A percentile compares a stretch with the other conserved stretches of the same genome.
Conservation (phyloP, 164 flowering plant genomes). For the Chimonanthus praecox region DNA sequence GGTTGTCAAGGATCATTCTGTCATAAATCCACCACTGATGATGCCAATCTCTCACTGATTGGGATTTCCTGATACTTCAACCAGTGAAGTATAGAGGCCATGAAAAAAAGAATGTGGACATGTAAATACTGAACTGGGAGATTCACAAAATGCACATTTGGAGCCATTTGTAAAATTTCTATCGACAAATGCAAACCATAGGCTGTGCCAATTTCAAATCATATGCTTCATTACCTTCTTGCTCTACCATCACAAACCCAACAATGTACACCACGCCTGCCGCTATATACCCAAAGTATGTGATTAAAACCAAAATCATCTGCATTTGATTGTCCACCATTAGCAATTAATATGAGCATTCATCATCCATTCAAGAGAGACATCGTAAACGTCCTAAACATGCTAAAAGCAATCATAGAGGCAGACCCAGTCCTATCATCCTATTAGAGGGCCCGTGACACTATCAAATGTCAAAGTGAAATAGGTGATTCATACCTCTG, state of each 20-base stretch:
- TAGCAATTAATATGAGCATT: not conserved
- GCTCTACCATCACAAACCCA: slow-evolving; percentile 99
- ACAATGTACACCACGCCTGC: slow-evolving; percentile 98
- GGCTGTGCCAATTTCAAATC: too few species aligned
- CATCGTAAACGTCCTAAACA: too few species aligned
- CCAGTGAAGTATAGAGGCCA: not conserved
- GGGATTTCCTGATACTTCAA: not conserved
- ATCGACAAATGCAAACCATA: too few species aligned
- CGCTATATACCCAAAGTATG: slow-evolving; percentile 97
- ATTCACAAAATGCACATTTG: too few species aligned
- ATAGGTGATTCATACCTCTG: slow-evolving; percentile 48
- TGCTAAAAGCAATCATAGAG: too few species aligned
- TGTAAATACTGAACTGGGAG: too few species aligned
- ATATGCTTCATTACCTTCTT: slow-evolving; percentile 53
- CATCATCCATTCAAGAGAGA: too few species aligned
- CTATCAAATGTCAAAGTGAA: too few species aligned
- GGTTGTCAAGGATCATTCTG: not conserved
- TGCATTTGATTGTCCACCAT: slow-evolving; percentile 22
- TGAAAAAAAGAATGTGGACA: not conserved
- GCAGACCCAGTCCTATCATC: not conserved
- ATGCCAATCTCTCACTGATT: not conserved
- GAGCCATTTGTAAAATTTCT: too few species aligned
- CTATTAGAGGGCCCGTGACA: not conserved
- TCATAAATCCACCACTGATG: not conserved
- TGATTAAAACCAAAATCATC: slow-evolving; percentile 94